A percentile compares a stretch with the other conserved stretches of the same genome.
Conservation (phyloP, 1,284 basidiomycete species). For the Malassezia pachydermatis region DNA sequence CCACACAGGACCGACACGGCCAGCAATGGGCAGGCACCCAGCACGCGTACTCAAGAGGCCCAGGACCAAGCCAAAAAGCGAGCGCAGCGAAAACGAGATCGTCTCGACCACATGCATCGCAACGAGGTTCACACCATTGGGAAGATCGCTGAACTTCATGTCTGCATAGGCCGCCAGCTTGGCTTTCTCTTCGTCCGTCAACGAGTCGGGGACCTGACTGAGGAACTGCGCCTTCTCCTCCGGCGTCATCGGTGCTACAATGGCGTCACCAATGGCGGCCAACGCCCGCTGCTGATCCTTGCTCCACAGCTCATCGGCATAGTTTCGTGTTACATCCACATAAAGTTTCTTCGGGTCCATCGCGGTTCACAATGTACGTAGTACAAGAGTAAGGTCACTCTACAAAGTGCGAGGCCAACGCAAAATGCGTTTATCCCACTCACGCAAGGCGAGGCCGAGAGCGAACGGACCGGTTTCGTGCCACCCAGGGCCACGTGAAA, state of each 20-base stretch:
- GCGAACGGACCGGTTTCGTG: no score
- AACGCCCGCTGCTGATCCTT: constrained; percentile 26
- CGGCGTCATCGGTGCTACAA: constrained; percentile 33
- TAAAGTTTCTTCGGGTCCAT: neutral
- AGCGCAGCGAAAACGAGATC: constrained; percentile 25
- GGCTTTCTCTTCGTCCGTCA: constrained; percentile 31
- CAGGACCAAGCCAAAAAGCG: constrained; percentile 33
- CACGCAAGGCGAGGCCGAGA: no score
- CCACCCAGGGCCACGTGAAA: constrained; percentile 14
- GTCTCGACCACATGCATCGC: constrained; percentile 31
- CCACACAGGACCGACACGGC: constrained; percentile 36
- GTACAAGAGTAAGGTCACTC: no score
- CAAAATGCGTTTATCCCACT: no score
- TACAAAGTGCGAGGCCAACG: no score
- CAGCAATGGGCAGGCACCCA: constrained; percentile 36
- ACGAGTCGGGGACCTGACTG: constrained; percentile 27
- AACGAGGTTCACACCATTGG: constrained; percentile 30
- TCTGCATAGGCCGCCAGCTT: constrained; percentile 27
- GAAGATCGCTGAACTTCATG: constrained; percentile 30
- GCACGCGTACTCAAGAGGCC: constrained; percentile 31
- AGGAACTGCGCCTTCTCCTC: constrained; percentile 31
- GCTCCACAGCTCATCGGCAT: constrained; percentile 27
- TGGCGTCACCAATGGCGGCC: constrained; percentile 37
- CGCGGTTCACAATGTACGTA: no score
- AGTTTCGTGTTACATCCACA: neutral